Conservation (phyloP, 2,329 filamentous ascomycete species). For the Colletotrichum eleusines region DNA sequence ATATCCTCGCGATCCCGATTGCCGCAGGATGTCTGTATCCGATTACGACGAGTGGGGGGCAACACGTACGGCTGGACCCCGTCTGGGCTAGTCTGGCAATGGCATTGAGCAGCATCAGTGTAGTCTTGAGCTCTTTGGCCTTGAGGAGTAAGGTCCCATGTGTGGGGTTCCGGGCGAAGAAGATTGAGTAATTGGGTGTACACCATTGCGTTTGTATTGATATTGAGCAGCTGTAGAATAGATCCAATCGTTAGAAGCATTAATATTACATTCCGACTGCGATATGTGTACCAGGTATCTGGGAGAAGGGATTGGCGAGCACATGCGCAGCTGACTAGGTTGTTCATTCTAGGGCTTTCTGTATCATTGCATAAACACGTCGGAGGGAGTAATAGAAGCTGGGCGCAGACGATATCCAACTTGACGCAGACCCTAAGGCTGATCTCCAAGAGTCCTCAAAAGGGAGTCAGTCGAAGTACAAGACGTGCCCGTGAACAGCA, state of each 20-base stretch:
- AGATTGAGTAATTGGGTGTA: slow-evolving; percentile 39
- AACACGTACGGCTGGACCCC: slow-evolving; percentile 76
- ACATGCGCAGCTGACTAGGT: background rate
- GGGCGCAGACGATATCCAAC: background rate
- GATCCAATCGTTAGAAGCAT: background rate
- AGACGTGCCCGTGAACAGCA: background rate
- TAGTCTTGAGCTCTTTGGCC: slow-evolving; percentile 84
- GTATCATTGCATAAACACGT: background rate
- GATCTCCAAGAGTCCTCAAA: background rate
- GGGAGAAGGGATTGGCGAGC: background rate
- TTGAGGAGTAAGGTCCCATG: slow-evolving; percentile 66
- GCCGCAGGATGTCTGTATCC: slow-evolving; percentile 84
- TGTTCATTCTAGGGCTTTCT: background rate
- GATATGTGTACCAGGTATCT: background rate
- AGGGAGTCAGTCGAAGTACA: background rate
- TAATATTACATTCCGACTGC: background rate
- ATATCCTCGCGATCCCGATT: slow-evolving; percentile 80
- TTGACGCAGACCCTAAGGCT: background rate
- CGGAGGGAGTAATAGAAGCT: background rate
- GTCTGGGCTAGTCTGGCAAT: slow-evolving; percentile 93
- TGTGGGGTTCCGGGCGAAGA: slow-evolving; percentile 58
- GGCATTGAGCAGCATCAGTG: slow-evolving; percentile 91
- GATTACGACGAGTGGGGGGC: slow-evolving; percentile 58
- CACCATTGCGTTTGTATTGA: background rate
- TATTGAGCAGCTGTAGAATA: background rate